These are phyloP conservation scores for Naegleria gruberi DNA, from an alignment of 208 protist species.

Conservation along the genomic window DNA sequence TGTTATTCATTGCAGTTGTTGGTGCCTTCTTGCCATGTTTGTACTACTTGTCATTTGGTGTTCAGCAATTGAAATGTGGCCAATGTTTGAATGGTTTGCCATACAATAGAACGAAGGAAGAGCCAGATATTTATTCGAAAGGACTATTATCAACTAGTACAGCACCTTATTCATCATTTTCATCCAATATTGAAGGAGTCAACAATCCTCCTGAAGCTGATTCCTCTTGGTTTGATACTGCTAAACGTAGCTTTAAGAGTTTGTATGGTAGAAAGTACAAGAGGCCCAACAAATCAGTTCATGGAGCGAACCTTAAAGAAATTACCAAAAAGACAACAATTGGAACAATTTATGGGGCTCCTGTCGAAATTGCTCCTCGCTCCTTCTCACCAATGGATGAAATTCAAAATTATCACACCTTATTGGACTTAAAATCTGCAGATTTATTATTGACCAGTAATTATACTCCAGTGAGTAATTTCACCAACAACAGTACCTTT, in stretches of 20 bases:
- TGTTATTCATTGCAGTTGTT: conserved; percentile 51
- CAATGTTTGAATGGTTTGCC: background rate
- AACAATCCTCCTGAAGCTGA: too few relatives aligned
- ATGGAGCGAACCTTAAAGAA: background rate
- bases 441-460: too few relatives aligned
- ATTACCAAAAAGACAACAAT: background rate
- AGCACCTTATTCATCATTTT: too few relatives aligned
- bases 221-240: background rate
- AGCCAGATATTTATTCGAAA: background rate
- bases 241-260: background rate
- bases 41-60: conserved; percentile 36
- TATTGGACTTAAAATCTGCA: too few relatives aligned
- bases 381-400: background rate
- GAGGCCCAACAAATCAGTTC: background rate
- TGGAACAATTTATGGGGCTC: background rate
- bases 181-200: too few relatives aligned
- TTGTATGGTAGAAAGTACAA: background rate
- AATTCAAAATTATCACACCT: background rate
- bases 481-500: background rate
- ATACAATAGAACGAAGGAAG: background rate
- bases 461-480: background rate
- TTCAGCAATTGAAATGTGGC: background rate
- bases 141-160: background rate
- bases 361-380: background rate
- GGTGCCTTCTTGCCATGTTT: conserved; percentile 51